These are phyloP conservation scores for Orbilia blumenaviensis DNA, from an alignment of 2,329 filamentous ascomycete genomes.

Conservation along the genomic window DNA sequence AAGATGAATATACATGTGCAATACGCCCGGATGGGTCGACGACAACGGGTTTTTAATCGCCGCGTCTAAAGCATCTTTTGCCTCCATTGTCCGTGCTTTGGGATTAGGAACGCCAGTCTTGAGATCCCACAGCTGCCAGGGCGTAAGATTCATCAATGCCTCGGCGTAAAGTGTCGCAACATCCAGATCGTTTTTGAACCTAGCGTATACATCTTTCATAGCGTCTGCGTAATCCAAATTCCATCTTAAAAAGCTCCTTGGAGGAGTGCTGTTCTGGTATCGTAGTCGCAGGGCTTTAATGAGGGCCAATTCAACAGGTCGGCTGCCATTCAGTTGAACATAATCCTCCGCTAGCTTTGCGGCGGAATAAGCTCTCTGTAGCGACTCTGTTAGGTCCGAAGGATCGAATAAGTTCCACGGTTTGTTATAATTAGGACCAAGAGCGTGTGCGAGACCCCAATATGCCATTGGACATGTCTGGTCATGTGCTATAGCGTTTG, in stretches of 20 bases:
- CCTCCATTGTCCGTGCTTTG: slow-evolving; percentile 69
- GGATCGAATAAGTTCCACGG: slow-evolving; percentile 75
- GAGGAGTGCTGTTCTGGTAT: slow-evolving; percentile 66
- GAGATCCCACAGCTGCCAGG: slow-evolving; percentile 73
- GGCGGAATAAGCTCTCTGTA: slow-evolving; percentile 65
- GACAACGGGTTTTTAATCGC: slow-evolving; percentile 66
- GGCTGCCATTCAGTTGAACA: slow-evolving; percentile 22
- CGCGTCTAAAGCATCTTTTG: slow-evolving; percentile 68
- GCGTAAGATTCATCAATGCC: slow-evolving; percentile 72
- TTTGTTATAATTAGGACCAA: slow-evolving; percentile 78
- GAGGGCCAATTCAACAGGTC: slow-evolving; percentile 70
- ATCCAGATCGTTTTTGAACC: slow-evolving; percentile 69
- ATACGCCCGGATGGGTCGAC: slow-evolving; percentile 71
- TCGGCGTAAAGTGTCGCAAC: slow-evolving; percentile 73
- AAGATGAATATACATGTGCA: slow-evolving; percentile 80
- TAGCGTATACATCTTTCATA: slow-evolving; percentile 68
- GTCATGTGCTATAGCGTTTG: slow-evolving; percentile 68
- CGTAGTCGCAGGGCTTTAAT: slow-evolving; percentile 71
- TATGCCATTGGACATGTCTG: slow-evolving; percentile 70
- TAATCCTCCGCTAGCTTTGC: slow-evolving; percentile 63
- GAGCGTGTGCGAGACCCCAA: slow-evolving; percentile 75
- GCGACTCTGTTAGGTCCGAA: slow-evolving; percentile 67
- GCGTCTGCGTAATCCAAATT: slow-evolving; percentile 71
- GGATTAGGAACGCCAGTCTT: slow-evolving; percentile 68
- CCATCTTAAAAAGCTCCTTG: slow-evolving; percentile 66